phyloP scores from a whole-genome alignment of 371 early-diverging fungal species.

The Circinella minor region DNA sequence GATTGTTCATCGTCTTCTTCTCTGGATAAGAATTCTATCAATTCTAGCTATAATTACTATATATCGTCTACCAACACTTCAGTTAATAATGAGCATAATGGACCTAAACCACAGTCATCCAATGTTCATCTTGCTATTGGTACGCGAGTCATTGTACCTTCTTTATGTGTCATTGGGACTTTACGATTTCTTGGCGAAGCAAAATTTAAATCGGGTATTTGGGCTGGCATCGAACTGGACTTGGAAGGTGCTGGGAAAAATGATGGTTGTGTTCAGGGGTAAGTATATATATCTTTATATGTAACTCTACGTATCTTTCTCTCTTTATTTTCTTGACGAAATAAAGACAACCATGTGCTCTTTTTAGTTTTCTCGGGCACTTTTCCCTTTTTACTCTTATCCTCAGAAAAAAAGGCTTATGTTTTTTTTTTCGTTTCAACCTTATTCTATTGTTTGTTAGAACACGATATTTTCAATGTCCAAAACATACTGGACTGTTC shows the following conservation, averaged over 20 bases:
- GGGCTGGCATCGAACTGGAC: conserved; percentile 86
- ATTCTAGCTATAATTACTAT: not conserved
- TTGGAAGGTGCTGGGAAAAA: conserved; percentile 79
- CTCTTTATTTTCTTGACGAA: no score
- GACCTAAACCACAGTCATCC: conserved; percentile 7
- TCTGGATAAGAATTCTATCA: not conserved
- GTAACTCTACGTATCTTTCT: no score
- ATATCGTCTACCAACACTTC: conserved; percentile 1
- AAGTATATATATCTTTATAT: conserved; percentile 20
- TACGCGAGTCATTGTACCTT: conserved; percentile 62
- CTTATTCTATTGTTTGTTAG: conserved; percentile 26
- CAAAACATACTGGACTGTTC: conserved; percentile 72
- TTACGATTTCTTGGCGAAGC: conserved; percentile 70
- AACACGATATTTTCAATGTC: conserved; percentile 68
- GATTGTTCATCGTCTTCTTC: not conserved
- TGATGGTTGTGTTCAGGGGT: conserved; percentile 78
- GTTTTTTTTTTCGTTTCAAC: not conserved
- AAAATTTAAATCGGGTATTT: conserved; percentile 70
- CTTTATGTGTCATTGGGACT: conserved; percentile 62
- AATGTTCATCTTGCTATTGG: conserved; percentile 38
- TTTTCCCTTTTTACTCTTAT: conserved; percentile 10
- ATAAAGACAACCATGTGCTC: no score
- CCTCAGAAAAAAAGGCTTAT: not conserved
- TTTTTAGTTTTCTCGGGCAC: no score
- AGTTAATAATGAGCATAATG: not conserved